phyloP scores from a whole-genome alignment of 2,329 filamentous ascomycete genomes.

The Chaetomium strumarium region DNA sequence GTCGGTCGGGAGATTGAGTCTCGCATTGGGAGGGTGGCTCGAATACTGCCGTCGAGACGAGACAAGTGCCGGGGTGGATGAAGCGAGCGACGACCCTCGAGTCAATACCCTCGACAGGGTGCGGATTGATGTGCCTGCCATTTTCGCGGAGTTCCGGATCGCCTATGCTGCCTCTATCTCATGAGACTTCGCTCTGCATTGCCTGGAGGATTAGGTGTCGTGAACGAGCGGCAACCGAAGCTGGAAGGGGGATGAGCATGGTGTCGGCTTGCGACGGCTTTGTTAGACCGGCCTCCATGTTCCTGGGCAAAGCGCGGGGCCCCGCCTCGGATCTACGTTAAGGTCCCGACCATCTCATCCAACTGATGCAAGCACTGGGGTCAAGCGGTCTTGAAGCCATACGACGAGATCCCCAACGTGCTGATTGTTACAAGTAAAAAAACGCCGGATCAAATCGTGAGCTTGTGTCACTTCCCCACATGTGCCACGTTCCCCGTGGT shows the following conservation, averaged over 20 bases:
- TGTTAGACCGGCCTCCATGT: conserved; percentile 5
- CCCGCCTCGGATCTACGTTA: conserved; percentile 1
- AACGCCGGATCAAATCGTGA: too few relatives aligned
- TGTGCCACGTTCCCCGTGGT: background rate
- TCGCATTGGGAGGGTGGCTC: conserved; percentile 53
- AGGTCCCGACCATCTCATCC: background rate
- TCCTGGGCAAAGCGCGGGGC: conserved; percentile 13
- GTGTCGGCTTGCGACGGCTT: conserved; percentile 26
- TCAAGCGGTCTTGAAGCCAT: too few relatives aligned
- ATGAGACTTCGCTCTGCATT: conserved; percentile 5
- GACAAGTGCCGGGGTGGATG: conserved; percentile 2
- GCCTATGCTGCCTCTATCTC: background rate
- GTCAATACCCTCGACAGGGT: conserved; percentile 14
- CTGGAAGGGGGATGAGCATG: conserved; percentile 7
- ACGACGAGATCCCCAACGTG: too few relatives aligned
- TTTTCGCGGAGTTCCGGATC: conserved; percentile 6
- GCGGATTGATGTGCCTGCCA: conserved; percentile 17
- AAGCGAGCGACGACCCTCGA: conserved; percentile 3
- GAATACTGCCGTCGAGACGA: conserved; percentile 39
- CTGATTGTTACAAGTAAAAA: too few relatives aligned
- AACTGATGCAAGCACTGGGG: background rate
- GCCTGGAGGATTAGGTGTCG: background rate
- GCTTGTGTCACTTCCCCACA: too few relatives aligned
- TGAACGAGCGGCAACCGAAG: background rate
- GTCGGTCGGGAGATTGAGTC: conserved; percentile 80